Evolutionary conservation across 331 rosid genomes (phyloP).

Genomic region (Stylosanthes scabra): DNA sequence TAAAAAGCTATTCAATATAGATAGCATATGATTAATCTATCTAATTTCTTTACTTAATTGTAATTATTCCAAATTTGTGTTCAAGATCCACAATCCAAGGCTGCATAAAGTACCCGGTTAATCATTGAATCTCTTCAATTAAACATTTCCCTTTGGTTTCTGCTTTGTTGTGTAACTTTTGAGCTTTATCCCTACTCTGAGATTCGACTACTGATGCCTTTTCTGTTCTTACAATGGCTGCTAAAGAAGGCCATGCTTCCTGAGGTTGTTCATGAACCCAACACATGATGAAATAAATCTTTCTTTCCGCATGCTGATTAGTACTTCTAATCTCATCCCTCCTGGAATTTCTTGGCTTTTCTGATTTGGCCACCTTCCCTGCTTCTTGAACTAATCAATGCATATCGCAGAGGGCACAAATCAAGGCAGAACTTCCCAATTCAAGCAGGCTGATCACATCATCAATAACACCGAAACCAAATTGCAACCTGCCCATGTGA

Average conservation of each 20-base stretch:
- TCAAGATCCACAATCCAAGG: too few species aligned
- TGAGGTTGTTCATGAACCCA: conserved; percentile 89
- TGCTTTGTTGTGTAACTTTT: conserved; percentile 43
- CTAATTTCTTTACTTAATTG: too few species aligned
- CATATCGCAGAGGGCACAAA: conserved; percentile 72
- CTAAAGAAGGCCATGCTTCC: conserved; percentile 81
- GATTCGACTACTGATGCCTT: conserved; percentile 58
- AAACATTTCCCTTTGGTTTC: conserved; percentile 58
- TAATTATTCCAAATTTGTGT: too few species aligned
- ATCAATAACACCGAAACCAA: conserved; percentile 68
- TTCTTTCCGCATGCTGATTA: conserved; percentile 78
- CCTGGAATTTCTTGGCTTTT: conserved; percentile 49
- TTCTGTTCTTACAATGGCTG: conserved; percentile 65
- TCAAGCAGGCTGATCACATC: conserved; percentile 62
- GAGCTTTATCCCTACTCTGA: conserved; percentile 46
- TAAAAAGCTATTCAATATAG: too few species aligned
- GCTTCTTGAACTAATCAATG: conserved; percentile 69
- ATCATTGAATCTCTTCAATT: conserved; percentile 69
- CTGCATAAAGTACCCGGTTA: background rate
- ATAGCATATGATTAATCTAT: too few species aligned
- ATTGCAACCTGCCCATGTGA: conserved; percentile 74
- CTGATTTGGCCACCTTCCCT: conserved; percentile 60
- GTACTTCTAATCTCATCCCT: conserved; percentile 55
- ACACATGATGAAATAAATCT: conserved; percentile 84
- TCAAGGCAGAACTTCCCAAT: conserved; percentile 62